These are phyloP conservation scores for Jamesozyma gamospora DNA, from an alignment of 805 yeast species.

Conservation along the genomic window DNA sequence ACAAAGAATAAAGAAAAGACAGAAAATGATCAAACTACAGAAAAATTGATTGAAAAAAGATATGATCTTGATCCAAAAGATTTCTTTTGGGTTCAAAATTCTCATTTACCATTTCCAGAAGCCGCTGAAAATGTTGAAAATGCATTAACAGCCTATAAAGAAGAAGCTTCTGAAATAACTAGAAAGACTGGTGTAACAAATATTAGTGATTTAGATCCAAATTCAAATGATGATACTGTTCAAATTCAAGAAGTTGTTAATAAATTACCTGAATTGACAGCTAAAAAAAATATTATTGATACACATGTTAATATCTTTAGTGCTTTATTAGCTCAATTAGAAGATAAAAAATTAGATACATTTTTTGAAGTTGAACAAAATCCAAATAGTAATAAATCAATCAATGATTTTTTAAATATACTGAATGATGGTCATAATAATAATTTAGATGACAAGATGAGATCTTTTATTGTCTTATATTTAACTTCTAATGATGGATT, in stretches of 20 bases:
- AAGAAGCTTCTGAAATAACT: conserved; percentile 81
- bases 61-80: conserved; percentile 90
- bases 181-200: conserved; percentile 59
- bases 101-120: conserved; percentile 90
- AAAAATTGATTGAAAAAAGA: conserved; percentile 35
- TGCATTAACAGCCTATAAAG: conserved; percentile 71
- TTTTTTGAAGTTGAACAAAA: conserved; percentile 91
- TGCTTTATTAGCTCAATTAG: conserved; percentile 68
- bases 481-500: conserved; percentile 38
- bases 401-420: conserved; percentile 50
- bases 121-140: conserved; percentile 95
- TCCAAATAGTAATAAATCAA: conserved; percentile 40
- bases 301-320: conserved; percentile 96
- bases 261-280: conserved; percentile 84
- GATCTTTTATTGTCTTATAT: conserved; percentile 78
- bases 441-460: conserved; percentile 71
- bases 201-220: conserved; percentile 61
- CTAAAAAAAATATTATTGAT: conserved; percentile 79
- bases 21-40: not conserved
- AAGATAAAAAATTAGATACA: conserved; percentile 78
- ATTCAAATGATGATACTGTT: conserved; percentile 42
- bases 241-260: conserved; percentile 81
- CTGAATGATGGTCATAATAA: conserved; percentile 42
- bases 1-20: conserved; percentile 15
- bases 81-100: conserved; percentile 80